A percentile compares a stretch with the other conserved stretches of the same genome.
Conservation (phyloP, 805 yeast species). For the Saccharomyces paradoxus region DNA sequence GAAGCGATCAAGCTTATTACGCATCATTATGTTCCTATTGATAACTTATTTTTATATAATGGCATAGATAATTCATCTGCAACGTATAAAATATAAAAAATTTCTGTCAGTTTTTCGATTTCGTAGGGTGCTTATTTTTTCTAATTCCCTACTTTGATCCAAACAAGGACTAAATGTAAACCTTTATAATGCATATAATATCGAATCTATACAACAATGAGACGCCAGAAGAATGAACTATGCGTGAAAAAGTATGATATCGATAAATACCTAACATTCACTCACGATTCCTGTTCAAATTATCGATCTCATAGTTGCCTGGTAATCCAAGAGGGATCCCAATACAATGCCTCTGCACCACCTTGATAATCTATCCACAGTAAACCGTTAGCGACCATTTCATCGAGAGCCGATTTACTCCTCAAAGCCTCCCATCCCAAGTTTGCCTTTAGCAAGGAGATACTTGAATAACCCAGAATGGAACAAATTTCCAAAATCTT, state of each 20-base stretch:
- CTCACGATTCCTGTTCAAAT: neutral
- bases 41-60: slow-evolving; percentile 63
- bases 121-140: too few relatives aligned
- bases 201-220: too few relatives aligned
- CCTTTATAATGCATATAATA: too few relatives aligned
- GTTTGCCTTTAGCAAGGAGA: slow-evolving; percentile 59
- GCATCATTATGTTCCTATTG: slow-evolving; percentile 71
- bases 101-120: too few relatives aligned
- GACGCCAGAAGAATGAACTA: too few relatives aligned
- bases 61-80: slow-evolving; percentile 43
- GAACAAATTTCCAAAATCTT: slow-evolving; percentile 68
- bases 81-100: neutral
- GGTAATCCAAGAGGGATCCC: slow-evolving; percentile 70
- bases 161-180: neutral
- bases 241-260: too few relatives aligned
- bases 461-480: slow-evolving; percentile 65
- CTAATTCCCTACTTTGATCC: neutral
- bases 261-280: neutral
- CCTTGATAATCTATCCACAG: slow-evolving; percentile 72
- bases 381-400: slow-evolving; percentile 73
- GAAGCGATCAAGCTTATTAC: slow-evolving; percentile 73
- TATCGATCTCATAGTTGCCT: neutral
- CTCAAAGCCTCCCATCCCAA: slow-evolving; percentile 64
- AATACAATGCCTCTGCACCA: slow-evolving; percentile 40
- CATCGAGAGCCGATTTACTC: slow-evolving; percentile 56